Percentiles rank a stretch among this genome's conserved stretches.
phyloP scores from a whole-genome alignment of 2,329 filamentous ascomycete species.

The Claviceps purpurea region DNA sequence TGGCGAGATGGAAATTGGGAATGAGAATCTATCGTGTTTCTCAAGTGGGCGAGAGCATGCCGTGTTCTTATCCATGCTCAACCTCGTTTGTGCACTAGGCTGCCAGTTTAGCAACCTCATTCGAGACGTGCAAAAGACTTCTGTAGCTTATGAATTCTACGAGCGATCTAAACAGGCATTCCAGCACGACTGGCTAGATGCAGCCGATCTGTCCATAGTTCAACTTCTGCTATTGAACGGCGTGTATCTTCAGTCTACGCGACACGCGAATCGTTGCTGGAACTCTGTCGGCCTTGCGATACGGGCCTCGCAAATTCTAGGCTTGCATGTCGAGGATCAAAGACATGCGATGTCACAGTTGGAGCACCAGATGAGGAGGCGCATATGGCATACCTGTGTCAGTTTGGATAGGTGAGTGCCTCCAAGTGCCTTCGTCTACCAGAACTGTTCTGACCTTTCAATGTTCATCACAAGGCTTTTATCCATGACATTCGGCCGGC shows the following conservation, averaged over 20 bases:
- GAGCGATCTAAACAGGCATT: neutral
- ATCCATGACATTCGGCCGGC: slow-evolving; percentile 4
- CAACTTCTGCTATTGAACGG: slow-evolving; percentile 1
- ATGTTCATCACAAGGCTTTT: neutral
- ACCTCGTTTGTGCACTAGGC: slow-evolving; percentile 1
- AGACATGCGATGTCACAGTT: neutral
- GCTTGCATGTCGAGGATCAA: neutral
- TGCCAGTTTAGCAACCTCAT: slow-evolving; percentile 3
- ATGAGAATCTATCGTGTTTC: neutral
- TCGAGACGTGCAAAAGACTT: slow-evolving; percentile 1
- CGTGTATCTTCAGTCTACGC: slow-evolving; percentile 3
- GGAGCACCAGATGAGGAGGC: slow-evolving; percentile 2
- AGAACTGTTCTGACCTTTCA: neutral
- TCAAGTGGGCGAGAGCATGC: neutral
- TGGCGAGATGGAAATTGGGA: neutral
- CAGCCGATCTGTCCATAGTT: slow-evolving; percentile 1
- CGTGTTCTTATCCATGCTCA: slow-evolving; percentile 2
- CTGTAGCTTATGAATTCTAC: slow-evolving; percentile 2
- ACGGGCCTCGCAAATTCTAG: slow-evolving; percentile 2
- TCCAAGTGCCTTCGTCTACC: neutral
- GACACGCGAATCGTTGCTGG: slow-evolving; percentile 3
- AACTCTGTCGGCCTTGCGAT: slow-evolving; percentile 3
- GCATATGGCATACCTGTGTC: slow-evolving; percentile 3
- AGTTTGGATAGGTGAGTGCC: slow-evolving; percentile 1
- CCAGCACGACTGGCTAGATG: slow-evolving; percentile 1